Base-by-base conservation (phyloP, 2,329 filamentous ascomycete genomes). In the Cordyceps cateniannulata region DNA sequence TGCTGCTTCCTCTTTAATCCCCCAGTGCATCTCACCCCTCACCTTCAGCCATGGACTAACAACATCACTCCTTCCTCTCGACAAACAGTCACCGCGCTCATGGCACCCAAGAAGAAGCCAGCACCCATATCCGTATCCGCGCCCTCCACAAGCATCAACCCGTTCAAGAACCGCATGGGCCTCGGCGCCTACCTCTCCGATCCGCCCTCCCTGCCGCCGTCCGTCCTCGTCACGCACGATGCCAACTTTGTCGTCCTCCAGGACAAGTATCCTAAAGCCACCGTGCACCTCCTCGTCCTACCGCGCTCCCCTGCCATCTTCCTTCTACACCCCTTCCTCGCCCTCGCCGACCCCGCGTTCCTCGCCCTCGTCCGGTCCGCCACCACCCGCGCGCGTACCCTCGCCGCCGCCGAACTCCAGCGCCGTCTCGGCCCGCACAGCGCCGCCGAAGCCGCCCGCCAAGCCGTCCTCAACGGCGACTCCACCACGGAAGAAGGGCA, bases 261-360 rank as follows among this genome's bases (percentile, higher is more conserved):
- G 67, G 95, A 99, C 76, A 78, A 85, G 63, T 99, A 85, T 70
- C 93, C 95, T 9, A 99, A 98, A 74, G 85, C 90, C 3, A 85
- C 84, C 3, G 80, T 97, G 4, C 95, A 99, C 76, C 81, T 91
- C 1, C 88, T 99, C 3, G 84, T 98, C n/a, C 85, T 98, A 5
- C 91, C 93, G 7, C 88, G 93, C 54, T 84, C 88, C 45, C 69
- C 79, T 1, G 68, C 71, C 2, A 84, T 86, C 69, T 85, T 80
- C 66, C 75, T 80, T 6, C 76, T 85, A 12, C 89, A 96, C 67
- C 93, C 93, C 0, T 88, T 93, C 69, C 83, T 89, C 22, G 90
- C 90, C 5, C 86, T 96, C 66, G 81, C 87, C 32, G 86, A 96
- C 70, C 64, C 77, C 1, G 77, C 73, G 1, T 96, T 98, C 72